Percentiles rank a stretch among this genome's conserved stretches.
These are phyloP conservation scores for Haemoproteus tartakovskyi DNA, from an alignment of 169 alveolate species.

Conservation along the genomic window DNA sequence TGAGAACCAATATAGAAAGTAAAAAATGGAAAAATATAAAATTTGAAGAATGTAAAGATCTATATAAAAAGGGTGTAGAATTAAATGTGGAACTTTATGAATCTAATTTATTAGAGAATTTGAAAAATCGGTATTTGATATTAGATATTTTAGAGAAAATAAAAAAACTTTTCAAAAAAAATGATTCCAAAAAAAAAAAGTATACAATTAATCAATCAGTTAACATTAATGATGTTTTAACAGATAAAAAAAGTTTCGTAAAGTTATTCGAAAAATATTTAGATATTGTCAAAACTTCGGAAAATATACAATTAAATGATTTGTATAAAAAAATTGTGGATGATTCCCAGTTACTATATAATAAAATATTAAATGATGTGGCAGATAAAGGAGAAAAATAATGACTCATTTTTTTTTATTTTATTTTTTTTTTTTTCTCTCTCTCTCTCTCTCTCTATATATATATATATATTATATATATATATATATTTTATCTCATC, in stretches of 20 bases:
- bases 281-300: conserved; percentile 5
- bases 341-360: conserved; percentile 11
- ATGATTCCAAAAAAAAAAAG: conserved; percentile 5
- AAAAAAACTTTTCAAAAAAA: conserved; percentile 6
- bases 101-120: not conserved
- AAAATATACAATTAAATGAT: conserved; percentile 26
- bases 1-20: conserved; percentile 9
- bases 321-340: conserved; percentile 21
- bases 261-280: conserved; percentile 9
- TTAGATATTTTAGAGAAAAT: conserved; percentile 14
- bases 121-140: conserved; percentile 12
- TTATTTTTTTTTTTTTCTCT: too few species aligned
- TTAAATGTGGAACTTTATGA: conserved; percentile 27
- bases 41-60: conserved; percentile 19
- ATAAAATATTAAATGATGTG: conserved; percentile 4
- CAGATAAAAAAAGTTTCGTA: conserved; percentile 6
- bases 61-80: conserved; percentile 12
- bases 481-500: too few species aligned
- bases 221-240: conserved; percentile 11
- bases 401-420: too few species aligned
- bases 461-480: too few species aligned
- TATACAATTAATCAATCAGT: not conserved
- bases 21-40: conserved; percentile 19
- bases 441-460: too few species aligned
- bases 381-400: too few species aligned